Percentiles rank a stretch among this genome's conserved stretches.
These are phyloP conservation scores for Vitis rotundifolia DNA, from an alignment of 164 flowering plant species.

Conservation along the genomic window DNA sequence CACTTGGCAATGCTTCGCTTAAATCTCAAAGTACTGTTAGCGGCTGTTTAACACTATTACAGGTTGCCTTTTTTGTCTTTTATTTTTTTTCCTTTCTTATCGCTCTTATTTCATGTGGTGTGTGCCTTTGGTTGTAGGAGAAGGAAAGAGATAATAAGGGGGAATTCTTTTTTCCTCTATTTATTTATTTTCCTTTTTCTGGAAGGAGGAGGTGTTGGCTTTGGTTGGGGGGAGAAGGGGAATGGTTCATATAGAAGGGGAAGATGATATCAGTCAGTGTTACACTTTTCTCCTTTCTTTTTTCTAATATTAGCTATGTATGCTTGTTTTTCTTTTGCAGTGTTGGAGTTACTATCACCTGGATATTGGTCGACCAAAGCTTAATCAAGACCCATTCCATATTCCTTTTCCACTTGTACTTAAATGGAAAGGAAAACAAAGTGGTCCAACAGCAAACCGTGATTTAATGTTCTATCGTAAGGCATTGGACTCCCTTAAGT, in stretches of 20 bases:
- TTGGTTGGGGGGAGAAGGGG: no score
- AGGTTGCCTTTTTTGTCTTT: conserved; percentile 33
- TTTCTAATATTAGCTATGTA: not conserved
- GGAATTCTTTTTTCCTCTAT: not conserved
- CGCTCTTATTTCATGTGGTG: not conserved
- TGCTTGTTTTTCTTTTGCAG: conserved; percentile 29
- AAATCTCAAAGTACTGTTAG: conserved; percentile 73
- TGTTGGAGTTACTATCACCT: conserved; percentile 81
- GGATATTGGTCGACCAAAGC: conserved; percentile 70
- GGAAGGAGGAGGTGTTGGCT: no score
- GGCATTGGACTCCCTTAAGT: conserved; percentile 57
- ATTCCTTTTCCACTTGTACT: conserved; percentile 74
- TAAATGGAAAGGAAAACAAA: conserved; percentile 76
- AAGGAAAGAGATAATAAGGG: not conserved
- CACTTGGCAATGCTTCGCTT: conserved; percentile 77
- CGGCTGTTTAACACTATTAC: conserved; percentile 70
- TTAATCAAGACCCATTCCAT: conserved; percentile 50
- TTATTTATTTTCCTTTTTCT: no score
- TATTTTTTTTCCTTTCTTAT: not conserved
- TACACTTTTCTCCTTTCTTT: not conserved
- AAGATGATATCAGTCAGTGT: not conserved
- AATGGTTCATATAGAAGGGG: not conserved
- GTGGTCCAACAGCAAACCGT: conserved; percentile 70
- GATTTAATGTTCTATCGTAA: conserved; percentile 76
- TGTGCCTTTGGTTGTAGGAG: not conserved